These are phyloP conservation scores for Porphyrellus cyaneotinctus DNA, from an alignment of 768 basidiomycete species.

Conservation along the genomic window DNA sequence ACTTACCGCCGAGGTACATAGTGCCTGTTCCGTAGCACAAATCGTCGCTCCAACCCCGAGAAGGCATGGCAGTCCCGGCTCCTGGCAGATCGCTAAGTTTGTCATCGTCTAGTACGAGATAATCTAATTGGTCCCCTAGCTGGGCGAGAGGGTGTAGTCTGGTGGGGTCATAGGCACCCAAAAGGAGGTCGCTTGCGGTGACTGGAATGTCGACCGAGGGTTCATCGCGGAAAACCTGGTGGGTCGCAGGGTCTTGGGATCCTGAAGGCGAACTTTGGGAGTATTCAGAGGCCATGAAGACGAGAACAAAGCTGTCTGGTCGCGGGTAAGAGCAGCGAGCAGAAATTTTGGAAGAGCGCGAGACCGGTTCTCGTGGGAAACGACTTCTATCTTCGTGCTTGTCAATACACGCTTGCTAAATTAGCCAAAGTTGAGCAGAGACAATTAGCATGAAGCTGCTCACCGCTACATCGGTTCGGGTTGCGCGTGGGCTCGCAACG, in stretches of 20 bases:
- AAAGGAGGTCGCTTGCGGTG: slow-evolving; percentile 84
- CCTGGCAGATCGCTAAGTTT: slow-evolving; percentile 90
- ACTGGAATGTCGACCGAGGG: slow-evolving; percentile 52
- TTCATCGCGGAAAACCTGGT: slow-evolving; percentile 40
- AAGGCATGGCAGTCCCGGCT: slow-evolving; percentile 85
- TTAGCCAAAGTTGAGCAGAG: slow-evolving; percentile 16
- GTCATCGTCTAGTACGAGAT: slow-evolving; percentile 93
- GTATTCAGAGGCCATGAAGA: slow-evolving; percentile 29
- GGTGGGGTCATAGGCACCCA: slow-evolving; percentile 85
- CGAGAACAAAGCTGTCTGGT: slow-evolving; percentile 11
- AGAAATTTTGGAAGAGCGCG: slow-evolving; percentile 32
- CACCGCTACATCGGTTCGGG: slow-evolving; percentile 15
- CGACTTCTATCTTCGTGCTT: slow-evolving; percentile 4
- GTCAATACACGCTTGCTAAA: slow-evolving; percentile 4
- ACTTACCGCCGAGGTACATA: slow-evolving; percentile 95
- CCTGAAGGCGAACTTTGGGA: slow-evolving; percentile 29
- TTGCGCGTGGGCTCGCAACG: slow-evolving; percentile 23
- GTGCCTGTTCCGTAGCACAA: slow-evolving; percentile 99
- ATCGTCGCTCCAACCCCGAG: slow-evolving; percentile 98
- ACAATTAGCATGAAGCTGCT: slow-evolving; percentile 30
- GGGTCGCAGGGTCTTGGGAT: slow-evolving; percentile 45
- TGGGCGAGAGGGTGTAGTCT: slow-evolving; percentile 92
- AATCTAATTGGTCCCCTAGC: slow-evolving; percentile 91
- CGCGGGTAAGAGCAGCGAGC: slow-evolving; percentile 19
- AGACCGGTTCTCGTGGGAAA: slow-evolving; percentile 17